These are phyloP conservation scores for Cucurbitaria berberidis DNA, from an alignment of 2,329 filamentous ascomycete genomes.

Conservation along the genomic window DNA sequence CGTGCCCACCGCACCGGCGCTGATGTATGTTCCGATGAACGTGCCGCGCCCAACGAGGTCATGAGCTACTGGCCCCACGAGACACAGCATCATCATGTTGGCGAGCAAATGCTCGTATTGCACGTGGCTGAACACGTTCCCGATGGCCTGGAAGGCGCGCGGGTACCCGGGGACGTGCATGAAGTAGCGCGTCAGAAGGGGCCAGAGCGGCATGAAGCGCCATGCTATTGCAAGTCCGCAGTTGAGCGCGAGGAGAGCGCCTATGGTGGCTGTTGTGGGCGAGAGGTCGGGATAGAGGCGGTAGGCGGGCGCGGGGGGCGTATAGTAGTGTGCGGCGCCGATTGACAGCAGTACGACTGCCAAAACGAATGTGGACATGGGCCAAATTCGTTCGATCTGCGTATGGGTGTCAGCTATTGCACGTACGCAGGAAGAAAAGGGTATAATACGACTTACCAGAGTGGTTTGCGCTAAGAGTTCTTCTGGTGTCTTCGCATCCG, in stretches of 20 bases:
- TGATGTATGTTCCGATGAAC: slow-evolving; percentile 46
- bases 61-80: slow-evolving; percentile 63
- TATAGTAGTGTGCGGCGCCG: slow-evolving; percentile 43
- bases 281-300: slow-evolving; percentile 45
- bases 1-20: slow-evolving; percentile 42
- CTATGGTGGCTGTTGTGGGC: slow-evolving; percentile 56
- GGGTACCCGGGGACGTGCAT: slow-evolving; percentile 60
- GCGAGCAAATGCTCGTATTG: slow-evolving; percentile 60
- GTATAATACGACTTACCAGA: slow-evolving; percentile 28
- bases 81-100: slow-evolving; percentile 71
- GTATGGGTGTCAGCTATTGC: neutral
- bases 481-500: slow-evolving; percentile 30
- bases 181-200: slow-evolving; percentile 68
- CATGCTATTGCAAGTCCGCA: slow-evolving; percentile 63
- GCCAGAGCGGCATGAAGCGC: slow-evolving; percentile 70
- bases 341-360: slow-evolving; percentile 31
- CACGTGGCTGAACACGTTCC: slow-evolving; percentile 74
- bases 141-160: slow-evolving; percentile 65
- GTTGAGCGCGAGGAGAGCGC: slow-evolving; percentile 67
- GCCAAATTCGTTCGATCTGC: slow-evolving; percentile 44
- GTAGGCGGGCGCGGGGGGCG: slow-evolving; percentile 33
- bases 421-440: neutral
- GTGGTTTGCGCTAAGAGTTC: slow-evolving; percentile 43
- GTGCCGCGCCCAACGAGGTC: slow-evolving; percentile 45
- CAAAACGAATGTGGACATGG: slow-evolving; percentile 45